Percentiles rank a stretch among this genome's conserved stretches.
Evolutionary conservation across 1,139 yeast genomes (phyloP).

Genomic region (Sugiyamaella pinicola): DNA sequence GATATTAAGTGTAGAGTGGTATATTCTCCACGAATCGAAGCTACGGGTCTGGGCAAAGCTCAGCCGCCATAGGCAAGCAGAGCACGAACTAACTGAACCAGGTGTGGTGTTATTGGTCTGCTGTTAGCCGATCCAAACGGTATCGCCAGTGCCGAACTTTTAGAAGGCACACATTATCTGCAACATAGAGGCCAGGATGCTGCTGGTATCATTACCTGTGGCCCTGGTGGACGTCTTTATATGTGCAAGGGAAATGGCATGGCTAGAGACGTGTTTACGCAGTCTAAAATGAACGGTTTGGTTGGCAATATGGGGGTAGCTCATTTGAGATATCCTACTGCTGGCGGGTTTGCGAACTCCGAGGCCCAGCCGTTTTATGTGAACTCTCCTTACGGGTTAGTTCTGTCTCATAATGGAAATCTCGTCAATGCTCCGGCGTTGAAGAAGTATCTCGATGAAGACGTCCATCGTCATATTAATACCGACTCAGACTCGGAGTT

Average conservation of each 20-base stretch:
- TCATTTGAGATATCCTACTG: constrained; percentile 95
- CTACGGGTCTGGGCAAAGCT: no score
- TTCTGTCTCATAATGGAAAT: constrained; percentile 91
- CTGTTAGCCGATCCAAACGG: constrained; percentile 74
- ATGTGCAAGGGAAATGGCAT: constrained; percentile 99
- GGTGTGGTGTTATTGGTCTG: constrained; percentile 94
- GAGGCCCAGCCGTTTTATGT: constrained; percentile 99
- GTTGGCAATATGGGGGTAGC: constrained; percentile 96
- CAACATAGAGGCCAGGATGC: constrained; percentile 99
- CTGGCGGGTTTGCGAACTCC: constrained; percentile 94
- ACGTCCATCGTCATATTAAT: constrained; percentile 94
- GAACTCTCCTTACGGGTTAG: constrained; percentile 92
- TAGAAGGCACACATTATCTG: constrained; percentile 89
- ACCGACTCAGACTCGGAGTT: constrained; percentile 96
- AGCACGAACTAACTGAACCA: constrained; percentile 24
- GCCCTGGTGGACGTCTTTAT: constrained; percentile 86
- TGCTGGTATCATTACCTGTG: constrained; percentile 98
- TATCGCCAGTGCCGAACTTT: constrained; percentile 82
- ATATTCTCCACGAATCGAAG: no score
- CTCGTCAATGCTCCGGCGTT: constrained; percentile 83
- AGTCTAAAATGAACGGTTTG: constrained; percentile 70
- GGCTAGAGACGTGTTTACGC: constrained; percentile 97
- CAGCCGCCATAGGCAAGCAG: no score
- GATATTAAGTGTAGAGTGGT: constrained; percentile 29
- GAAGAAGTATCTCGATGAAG: constrained; percentile 81